Evolutionary conservation across 2,329 filamentous ascomycete genomes (phyloP).

Genomic region (Aspergillus persii): DNA sequence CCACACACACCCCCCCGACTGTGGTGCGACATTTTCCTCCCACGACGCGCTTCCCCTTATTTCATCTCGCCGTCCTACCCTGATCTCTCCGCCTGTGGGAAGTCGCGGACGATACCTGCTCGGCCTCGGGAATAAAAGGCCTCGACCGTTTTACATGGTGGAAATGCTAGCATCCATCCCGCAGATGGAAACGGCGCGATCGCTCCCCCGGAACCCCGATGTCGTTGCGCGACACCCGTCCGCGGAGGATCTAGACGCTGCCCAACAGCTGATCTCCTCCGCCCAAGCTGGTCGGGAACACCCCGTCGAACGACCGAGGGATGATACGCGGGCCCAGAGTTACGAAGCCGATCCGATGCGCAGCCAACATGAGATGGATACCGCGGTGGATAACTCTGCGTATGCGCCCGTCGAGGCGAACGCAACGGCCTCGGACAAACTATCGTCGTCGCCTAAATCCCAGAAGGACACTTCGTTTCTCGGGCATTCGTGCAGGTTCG

Average conservation of each 20-base stretch:
- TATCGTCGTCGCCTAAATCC: slow-evolving; percentile 34
- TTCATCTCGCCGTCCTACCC: slow-evolving; percentile 13
- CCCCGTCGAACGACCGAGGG: slow-evolving; percentile 26
- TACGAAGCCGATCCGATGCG: slow-evolving; percentile 16
- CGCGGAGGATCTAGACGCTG: slow-evolving; percentile 48
- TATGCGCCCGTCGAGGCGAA: slow-evolving; percentile 24
- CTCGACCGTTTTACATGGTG: slow-evolving; percentile 11
- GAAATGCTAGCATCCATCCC: slow-evolving; percentile 38
- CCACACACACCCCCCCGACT: slow-evolving; percentile 27
- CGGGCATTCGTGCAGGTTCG: slow-evolving; percentile 43
- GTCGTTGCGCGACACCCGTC: slow-evolving; percentile 43
- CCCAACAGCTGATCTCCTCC: slow-evolving; percentile 48
- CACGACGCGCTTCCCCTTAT: slow-evolving; percentile 15
- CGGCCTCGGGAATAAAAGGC: background rate
- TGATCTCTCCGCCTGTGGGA: slow-evolving; percentile 5
- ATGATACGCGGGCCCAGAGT: slow-evolving; percentile 16
- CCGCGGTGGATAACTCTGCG: slow-evolving; percentile 9
- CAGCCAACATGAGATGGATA: slow-evolving; percentile 9
- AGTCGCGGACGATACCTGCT: background rate
- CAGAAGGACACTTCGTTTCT: slow-evolving; percentile 40
- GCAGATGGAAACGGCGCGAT: slow-evolving; percentile 37
- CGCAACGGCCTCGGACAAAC: slow-evolving; percentile 16
- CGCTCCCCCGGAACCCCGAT: slow-evolving; percentile 29
- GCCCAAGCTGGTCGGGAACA: slow-evolving; percentile 44
- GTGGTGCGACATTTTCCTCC: slow-evolving; percentile 28